Evolutionary conservation across 345 rosid species (phyloP).

Genomic region (Turritis glabra): DNA sequence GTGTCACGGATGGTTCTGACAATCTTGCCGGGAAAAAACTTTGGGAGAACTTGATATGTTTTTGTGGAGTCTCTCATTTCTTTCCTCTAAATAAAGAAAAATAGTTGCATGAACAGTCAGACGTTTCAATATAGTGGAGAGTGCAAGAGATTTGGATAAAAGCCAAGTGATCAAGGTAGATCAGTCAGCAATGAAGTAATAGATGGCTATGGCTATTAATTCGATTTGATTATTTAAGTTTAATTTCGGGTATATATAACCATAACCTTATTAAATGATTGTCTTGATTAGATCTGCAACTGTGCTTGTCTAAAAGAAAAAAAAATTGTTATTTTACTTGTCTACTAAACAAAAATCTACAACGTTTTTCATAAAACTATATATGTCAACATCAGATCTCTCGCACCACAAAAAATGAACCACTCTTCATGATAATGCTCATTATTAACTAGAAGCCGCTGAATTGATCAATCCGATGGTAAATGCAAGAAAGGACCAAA

Average conservation of each 20-base stretch:
- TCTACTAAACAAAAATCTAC: background rate
- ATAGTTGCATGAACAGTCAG: no score
- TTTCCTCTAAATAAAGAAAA: no score
- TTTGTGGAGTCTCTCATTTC: no score
- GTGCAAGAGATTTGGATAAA: no score
- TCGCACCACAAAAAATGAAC: slow-evolving; percentile 1
- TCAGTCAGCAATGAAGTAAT: no score
- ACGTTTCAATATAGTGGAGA: no score
- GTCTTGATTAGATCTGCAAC: background rate
- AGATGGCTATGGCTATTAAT: no score
- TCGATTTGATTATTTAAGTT: background rate
- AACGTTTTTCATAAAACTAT: background rate
- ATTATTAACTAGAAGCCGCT: background rate
- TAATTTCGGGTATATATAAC: background rate
- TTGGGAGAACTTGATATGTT: no score
- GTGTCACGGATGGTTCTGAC: no score
- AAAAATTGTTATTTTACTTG: background rate
- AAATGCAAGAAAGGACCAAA: background rate
- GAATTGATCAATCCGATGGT: background rate
- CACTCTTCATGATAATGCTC: slow-evolving; percentile 5
- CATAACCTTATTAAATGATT: background rate
- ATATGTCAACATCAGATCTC: background rate
- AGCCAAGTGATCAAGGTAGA: no score
- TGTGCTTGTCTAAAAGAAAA: background rate
- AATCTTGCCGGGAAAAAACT: no score